Percentiles rank a stretch among this genome's conserved stretches.
phyloP scores from a whole-genome alignment of 306 rosid species.

The Cucurbita argyrosperma region DNA sequence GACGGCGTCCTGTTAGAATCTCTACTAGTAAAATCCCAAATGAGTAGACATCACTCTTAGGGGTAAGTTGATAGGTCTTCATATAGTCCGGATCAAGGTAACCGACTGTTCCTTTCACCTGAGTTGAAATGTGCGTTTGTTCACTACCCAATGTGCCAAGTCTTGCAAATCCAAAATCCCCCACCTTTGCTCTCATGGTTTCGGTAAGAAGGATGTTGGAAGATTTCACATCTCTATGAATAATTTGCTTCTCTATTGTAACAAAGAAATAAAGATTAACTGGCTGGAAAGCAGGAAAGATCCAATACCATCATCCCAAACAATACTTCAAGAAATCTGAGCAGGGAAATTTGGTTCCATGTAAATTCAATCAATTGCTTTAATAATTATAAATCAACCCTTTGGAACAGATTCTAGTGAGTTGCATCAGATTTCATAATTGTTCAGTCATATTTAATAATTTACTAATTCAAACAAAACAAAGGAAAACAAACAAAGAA shows the following conservation, averaged over 20 bases:
- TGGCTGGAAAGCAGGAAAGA: constrained; percentile 6
- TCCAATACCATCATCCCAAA: neutral
- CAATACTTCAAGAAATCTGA: neutral
- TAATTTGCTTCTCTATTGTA: constrained; percentile 70
- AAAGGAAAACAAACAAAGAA: neutral
- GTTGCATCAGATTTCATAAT: neutral
- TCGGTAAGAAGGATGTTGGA: constrained; percentile 97
- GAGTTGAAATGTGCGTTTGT: constrained; percentile 83
- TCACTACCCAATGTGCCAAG: constrained; percentile 59
- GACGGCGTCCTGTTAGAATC: constrained; percentile 79
- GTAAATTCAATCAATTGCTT: neutral
- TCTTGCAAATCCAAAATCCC: constrained; percentile 97
- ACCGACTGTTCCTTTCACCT: constrained; percentile 99
- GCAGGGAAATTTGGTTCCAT: neutral
- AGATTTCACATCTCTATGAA: constrained; percentile 93
- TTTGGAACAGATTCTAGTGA: neutral
- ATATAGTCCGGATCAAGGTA: constrained; percentile 95
- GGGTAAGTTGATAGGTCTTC: constrained; percentile 87
- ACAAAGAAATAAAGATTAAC: constrained; percentile 12
- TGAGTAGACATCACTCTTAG: constrained; percentile 93
- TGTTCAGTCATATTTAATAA: neutral
- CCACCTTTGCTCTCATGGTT: constrained; percentile 92
- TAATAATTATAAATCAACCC: neutral
- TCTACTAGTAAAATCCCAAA: constrained; percentile 84
- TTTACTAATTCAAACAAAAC: neutral